Conservation (phyloP, 2,329 filamentous ascomycete species). For the Aspergillus ibericus region DNA sequence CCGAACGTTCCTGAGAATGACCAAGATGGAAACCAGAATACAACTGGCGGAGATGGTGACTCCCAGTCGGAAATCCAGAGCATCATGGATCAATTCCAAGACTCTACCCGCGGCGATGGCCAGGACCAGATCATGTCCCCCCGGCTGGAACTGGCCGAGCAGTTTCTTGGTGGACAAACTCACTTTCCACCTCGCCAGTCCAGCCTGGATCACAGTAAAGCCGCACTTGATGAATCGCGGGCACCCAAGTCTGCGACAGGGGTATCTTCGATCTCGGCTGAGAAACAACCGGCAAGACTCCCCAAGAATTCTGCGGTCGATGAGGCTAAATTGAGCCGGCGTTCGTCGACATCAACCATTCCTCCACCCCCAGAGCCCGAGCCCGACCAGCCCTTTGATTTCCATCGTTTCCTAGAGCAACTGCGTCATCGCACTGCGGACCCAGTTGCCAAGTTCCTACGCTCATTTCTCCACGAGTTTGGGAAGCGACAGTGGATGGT, state of each 20-base stretch:
- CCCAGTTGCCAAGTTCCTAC: conserved; percentile 90
- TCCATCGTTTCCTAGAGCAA: conserved; percentile 95
- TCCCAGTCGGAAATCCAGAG: conserved; percentile 87
- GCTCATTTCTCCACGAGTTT: conserved; percentile 92
- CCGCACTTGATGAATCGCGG: conserved; percentile 33
- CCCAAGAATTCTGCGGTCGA: conserved; percentile 29
- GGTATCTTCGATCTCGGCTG: conserved; percentile 15
- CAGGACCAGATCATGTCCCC: conserved; percentile 91
- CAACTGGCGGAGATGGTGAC: conserved; percentile 62
- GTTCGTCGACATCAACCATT: conserved; percentile 37
- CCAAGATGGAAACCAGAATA: conserved; percentile 47
- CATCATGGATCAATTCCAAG: conserved; percentile 95
- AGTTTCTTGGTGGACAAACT: conserved; percentile 65
- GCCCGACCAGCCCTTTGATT: conserved; percentile 87
- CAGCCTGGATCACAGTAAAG: conserved; percentile 72
- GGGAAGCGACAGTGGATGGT: conserved; percentile 99
- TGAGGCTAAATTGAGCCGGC: conserved; percentile 28
- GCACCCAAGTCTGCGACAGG: conserved; percentile 20
- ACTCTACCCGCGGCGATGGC: conserved; percentile 68
- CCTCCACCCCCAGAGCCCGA: conserved; percentile 77
- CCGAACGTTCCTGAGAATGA: conserved; percentile 33
- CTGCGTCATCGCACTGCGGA: conserved; percentile 96
- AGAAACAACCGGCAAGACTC: conserved; percentile 25
- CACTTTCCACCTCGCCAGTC: conserved; percentile 81
- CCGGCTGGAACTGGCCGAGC: conserved; percentile 76